Evolutionary conservation across 2,329 filamentous ascomycete species (phyloP).

Genomic region (Exophiala viscosa): DNA sequence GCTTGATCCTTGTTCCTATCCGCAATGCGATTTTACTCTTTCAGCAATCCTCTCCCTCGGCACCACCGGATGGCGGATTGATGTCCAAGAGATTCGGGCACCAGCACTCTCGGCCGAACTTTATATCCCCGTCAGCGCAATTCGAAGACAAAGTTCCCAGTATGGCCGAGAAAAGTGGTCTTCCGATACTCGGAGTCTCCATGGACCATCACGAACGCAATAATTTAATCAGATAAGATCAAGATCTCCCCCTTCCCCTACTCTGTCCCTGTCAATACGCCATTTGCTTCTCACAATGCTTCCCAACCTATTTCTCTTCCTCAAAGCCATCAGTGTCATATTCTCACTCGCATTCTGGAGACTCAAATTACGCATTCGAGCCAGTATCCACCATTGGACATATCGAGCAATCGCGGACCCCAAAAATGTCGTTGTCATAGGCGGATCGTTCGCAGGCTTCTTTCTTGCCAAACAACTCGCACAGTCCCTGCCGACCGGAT

Average conservation of each 20-base stretch:
- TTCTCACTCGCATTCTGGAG: conserved; percentile 6
- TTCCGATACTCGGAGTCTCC: conserved; percentile 22
- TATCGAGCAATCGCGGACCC: conserved; percentile 16
- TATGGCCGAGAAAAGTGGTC: conserved; percentile 13
- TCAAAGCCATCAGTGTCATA: conserved; percentile 9
- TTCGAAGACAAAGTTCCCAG: conserved; percentile 25
- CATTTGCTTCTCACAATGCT: conserved; percentile 7
- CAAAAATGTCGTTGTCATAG: conserved; percentile 37
- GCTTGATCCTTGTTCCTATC: no score
- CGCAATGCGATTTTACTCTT: no score
- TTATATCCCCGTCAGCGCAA: no score
- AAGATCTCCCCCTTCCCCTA: conserved; percentile 1
- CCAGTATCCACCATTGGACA: conserved; percentile 18
- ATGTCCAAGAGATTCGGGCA: no score
- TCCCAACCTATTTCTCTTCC: conserved; percentile 3
- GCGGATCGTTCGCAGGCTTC: conserved; percentile 57
- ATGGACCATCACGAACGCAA: no score
- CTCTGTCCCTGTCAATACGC: neutral
- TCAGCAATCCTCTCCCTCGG: no score
- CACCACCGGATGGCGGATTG: no score
- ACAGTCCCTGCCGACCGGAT: conserved; percentile 47
- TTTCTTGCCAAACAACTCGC: conserved; percentile 48
- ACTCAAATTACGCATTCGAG: neutral
- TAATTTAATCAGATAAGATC: conserved; percentile 21
- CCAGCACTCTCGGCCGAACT: no score